phyloP scores from a whole-genome alignment of 495 filamentous ascomycete genomes.

The Podospora fimiseda region DNA sequence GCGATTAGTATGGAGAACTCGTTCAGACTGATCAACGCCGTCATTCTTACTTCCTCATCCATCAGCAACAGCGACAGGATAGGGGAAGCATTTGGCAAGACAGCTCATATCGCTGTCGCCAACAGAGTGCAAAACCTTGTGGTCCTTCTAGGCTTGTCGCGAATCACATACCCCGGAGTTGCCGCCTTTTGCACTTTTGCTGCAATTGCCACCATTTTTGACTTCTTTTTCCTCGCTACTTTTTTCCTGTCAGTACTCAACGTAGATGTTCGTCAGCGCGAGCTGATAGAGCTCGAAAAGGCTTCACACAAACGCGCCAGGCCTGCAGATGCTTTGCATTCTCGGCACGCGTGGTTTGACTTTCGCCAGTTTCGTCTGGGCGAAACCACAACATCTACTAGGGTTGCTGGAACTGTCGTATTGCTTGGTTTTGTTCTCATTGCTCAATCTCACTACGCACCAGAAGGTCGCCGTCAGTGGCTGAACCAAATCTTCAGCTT shows the following conservation, averaged over 20 bases:
- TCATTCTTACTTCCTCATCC: constrained; percentile 57
- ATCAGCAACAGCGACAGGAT: constrained; percentile 54
- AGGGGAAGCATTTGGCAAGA: constrained; percentile 59
- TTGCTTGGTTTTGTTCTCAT: constrained; percentile 55
- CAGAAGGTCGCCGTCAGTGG: constrained; percentile 40
- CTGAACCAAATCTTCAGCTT: constrained; percentile 32
- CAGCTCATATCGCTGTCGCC: constrained; percentile 57
- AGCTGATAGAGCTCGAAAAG: constrained; percentile 50
- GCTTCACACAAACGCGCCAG: constrained; percentile 32
- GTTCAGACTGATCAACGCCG: constrained; percentile 63
- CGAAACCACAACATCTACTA: constrained; percentile 48
- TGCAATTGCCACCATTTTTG: constrained; percentile 60
- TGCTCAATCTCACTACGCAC: constrained; percentile 61
- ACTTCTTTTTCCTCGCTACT: constrained; percentile 63
- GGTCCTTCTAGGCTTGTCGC: constrained; percentile 51
- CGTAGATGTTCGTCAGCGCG: constrained; percentile 63
- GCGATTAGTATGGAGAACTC: constrained; percentile 67
- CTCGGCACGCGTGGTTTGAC: constrained; percentile 43
- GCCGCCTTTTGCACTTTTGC: constrained; percentile 64
- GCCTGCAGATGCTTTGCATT: constrained; percentile 6
- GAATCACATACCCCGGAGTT: constrained; percentile 54
- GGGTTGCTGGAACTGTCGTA: constrained; percentile 54
- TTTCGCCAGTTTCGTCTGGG: constrained; percentile 44
- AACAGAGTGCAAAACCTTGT: constrained; percentile 54
- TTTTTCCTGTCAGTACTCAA: constrained; percentile 69